Evolutionary conservation across 1,284 basidiomycete species (phyloP).

Genomic region (Rhodotorula sp.): DNA sequence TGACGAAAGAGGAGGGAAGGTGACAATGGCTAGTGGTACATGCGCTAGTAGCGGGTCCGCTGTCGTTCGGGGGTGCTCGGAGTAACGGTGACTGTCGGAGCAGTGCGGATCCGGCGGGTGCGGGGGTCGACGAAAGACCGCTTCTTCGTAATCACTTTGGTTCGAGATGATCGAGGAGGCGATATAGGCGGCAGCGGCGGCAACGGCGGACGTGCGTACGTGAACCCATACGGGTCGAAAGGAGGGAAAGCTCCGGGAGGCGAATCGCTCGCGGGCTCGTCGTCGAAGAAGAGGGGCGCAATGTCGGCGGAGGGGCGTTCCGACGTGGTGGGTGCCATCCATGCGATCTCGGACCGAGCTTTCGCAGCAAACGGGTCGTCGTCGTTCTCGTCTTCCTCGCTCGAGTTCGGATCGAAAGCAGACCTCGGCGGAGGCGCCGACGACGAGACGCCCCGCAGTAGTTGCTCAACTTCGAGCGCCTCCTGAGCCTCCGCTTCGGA

Average conservation of each 20-base stretch:
- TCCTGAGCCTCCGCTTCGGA: neutral
- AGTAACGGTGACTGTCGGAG: constrained; percentile 11
- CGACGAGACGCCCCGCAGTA: neutral
- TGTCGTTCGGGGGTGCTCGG: constrained; percentile 13
- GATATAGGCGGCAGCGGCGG: neutral
- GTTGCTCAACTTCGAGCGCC: neutral
- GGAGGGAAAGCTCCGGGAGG: constrained; percentile 6
- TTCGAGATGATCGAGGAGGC: neutral
- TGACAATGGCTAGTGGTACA: neutral
- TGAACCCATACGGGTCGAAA: constrained; percentile 12
- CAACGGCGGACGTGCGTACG: neutral
- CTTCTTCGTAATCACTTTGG: constrained; percentile 12
- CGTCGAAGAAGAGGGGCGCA: too few species aligned
- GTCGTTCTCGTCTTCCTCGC: neutral
- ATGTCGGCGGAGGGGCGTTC: neutral
- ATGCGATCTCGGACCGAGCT: neutral
- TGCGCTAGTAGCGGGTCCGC: neutral
- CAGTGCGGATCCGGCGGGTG: constrained; percentile 6
- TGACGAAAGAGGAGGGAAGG: neutral
- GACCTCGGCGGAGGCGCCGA: neutral
- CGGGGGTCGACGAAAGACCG: constrained; percentile 16
- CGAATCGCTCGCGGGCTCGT: neutral
- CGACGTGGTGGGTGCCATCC: constrained; percentile 5
- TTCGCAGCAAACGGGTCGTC: constrained; percentile 11
- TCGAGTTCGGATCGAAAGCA: neutral